Base-by-base conservation (phyloP, 73 alveolate genomes). In the Diophrys sp. region DNA sequence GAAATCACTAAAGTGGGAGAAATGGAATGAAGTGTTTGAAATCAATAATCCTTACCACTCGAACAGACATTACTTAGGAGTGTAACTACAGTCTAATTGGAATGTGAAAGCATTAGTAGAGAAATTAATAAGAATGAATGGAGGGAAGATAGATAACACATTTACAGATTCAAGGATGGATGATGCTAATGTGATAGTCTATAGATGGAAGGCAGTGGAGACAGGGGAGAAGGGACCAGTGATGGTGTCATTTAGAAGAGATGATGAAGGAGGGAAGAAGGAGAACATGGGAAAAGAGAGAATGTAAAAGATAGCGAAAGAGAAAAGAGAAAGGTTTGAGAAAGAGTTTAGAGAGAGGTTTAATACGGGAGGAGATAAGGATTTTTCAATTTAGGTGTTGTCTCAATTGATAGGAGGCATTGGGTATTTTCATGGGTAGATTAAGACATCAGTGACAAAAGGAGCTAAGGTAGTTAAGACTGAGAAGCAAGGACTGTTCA, bases 401-500 rank as follows among this genome's bases (percentile, higher is more conserved):
- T 25, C 91, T 1, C 71, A 80, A 34, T 72, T 88, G 33, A 26
- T 88, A 0, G 89, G 92, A 14, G 95, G 95, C 54, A 56, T 88
- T 54, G 95, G 95, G 44, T 78, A 75, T 78, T 88, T 77, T 75
- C 75, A 85, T 29, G 94, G 94, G 1, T 73, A 75, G 1, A 81
- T 87, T 18, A 28, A 67, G 23, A 87, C 73, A 34, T 27, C 79
- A 33, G 11, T 69, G 66, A 34, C 62, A 23, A 8, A 26, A 79
- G 71, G 78, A n/a, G 27, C 44, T 8, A 18, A 28, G 14, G 68
- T 30, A 1, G 26, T 77, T 30, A 24, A 23, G 27, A 79, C 71
- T 70, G 88, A 70, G 24, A 68, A 80, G 5, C 77, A 75, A 14
- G 94, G 85, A 26, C 84, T 92, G 77, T 95, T 97, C 75, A 89